A percentile compares a stretch with the other conserved stretches of the same genome.
phyloP scores from a whole-genome alignment of 106 monocot genomes.

The Platanthera guangdongensis region DNA sequence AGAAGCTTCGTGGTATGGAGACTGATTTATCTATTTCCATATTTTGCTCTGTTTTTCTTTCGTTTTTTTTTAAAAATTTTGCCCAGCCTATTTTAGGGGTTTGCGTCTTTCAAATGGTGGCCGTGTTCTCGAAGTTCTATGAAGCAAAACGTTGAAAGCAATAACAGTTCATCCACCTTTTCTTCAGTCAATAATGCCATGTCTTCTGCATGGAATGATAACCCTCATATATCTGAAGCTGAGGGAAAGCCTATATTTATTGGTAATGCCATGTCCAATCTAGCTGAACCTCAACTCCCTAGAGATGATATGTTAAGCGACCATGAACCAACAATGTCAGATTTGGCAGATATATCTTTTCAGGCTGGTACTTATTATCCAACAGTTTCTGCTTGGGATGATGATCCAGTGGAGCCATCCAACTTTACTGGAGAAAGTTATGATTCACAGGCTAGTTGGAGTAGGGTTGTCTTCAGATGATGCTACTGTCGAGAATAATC shows the following conservation, averaged over 20 bases:
- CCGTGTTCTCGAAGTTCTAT: slow-evolving; percentile 12
- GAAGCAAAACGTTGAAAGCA: slow-evolving; percentile 22
- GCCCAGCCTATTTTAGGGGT: slow-evolving; percentile 28
- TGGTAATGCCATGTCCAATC: slow-evolving; percentile 16
- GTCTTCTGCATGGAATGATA: slow-evolving; percentile 44
- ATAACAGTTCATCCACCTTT: no score
- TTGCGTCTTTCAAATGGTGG: slow-evolving; percentile 24
- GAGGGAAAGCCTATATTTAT: not conserved
- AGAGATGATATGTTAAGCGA: no score
- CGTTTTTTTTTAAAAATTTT: no score
- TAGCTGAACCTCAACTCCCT: no score
- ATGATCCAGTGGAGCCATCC: slow-evolving; percentile 21
- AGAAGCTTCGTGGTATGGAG: slow-evolving; percentile 50
- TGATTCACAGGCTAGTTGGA: not conserved
- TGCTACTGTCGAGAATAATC: not conserved
- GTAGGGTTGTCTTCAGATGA: slow-evolving; percentile 8
- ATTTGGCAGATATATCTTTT: not conserved
- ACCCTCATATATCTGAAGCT: not conserved
- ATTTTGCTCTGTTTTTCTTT: not conserved
- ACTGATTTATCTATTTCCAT: not conserved
- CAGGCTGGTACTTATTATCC: slow-evolving; percentile 3
- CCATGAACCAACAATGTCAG: not conserved
- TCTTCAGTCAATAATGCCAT: no score
- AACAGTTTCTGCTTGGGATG: slow-evolving; percentile 47
- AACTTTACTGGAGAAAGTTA: slow-evolving; percentile 8